Base-by-base conservation (phyloP, 108 stramenopile species). In the Seminavis robusta region DNA sequence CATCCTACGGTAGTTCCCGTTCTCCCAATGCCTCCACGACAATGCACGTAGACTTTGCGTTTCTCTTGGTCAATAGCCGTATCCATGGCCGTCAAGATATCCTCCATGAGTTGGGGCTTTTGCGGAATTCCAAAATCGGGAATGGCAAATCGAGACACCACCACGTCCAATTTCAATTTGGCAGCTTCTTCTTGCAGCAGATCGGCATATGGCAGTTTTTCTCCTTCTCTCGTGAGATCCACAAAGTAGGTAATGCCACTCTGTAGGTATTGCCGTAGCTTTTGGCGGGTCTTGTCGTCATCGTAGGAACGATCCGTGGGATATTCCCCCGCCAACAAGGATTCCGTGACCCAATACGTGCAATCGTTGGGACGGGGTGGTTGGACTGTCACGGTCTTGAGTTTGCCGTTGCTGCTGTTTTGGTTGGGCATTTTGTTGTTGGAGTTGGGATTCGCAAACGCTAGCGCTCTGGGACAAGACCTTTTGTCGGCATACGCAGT, bases 1-100 rank as follows among this genome's bases (percentile, higher is more conserved):
- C 63, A 64, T 24, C 52, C 63, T 9, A 64, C 53, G 11, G 45
- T 46, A 1, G 53, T 64, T 41, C 63, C 63, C 4, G 63, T 64
- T 33, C 63, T 52, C 16, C 63, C 63, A 34, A 64, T 64, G 3
- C 63, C 63, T 21, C 63, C 63, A 15, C 63, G 52, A 45, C 63
- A 64, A 44, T 64, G 63, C 3, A 64, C 63, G 40, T 64, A 64
- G 11, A 55, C 53, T 15, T 2, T 42, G 7, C 25, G 13, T 9
- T 47, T 47, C 2, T 27, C 11, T 24, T n/a, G 17, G 4, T 15
- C 15, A 6, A 52, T 55, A 19, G 8, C 23, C 3, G 47, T 4
- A 56, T 64, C 53, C n/a, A 64, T 31, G 6, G 21, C 24, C 27
- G 54, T 41, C 39, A 64, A 45, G 26, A 64, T 26, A 13, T 44